phyloP scores from a whole-genome alignment of 345 rosid genomes.

The Aurinia saxatilis region DNA sequence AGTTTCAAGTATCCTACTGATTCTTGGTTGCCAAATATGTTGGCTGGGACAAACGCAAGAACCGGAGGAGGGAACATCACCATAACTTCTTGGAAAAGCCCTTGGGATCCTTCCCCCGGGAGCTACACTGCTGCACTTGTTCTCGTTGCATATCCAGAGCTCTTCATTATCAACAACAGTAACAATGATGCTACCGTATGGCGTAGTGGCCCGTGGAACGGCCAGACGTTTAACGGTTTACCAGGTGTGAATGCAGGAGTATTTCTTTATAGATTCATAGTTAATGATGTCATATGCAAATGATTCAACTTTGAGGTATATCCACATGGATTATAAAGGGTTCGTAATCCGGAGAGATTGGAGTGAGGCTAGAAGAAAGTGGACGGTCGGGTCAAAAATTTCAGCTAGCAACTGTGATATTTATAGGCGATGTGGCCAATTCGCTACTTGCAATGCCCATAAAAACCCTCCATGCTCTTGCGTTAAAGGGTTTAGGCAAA shows the following conservation, averaged over 20 bases:
- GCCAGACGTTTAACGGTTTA: too few species aligned
- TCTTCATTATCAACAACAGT: conserved; percentile 34
- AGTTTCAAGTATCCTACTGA: conserved; percentile 43
- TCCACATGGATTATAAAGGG: conserved; percentile 22
- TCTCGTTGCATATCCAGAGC: conserved; percentile 28
- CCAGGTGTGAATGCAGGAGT: too few species aligned
- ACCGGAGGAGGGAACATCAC: conserved; percentile 21
- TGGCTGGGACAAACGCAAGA: conserved; percentile 23
- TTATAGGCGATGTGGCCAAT: conserved; percentile 45
- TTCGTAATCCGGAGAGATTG: conserved; percentile 10
- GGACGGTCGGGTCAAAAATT: neutral
- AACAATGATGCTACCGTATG: conserved; percentile 27
- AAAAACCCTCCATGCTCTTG: too few species aligned
- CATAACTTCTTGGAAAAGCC: conserved; percentile 42
- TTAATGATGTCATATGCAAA: conserved; percentile 13
- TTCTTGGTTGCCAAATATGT: conserved; percentile 34
- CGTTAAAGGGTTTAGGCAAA: conserved; percentile 46
- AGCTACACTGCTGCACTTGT: conserved; percentile 33
- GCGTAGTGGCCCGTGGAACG: conserved; percentile 62
- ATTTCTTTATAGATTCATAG: conserved; percentile 26
- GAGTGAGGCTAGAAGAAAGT: conserved; percentile 12
- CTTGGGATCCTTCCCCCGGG: conserved; percentile 49
- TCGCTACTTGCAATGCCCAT: too few species aligned
- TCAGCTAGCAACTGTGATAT: conserved; percentile 32
- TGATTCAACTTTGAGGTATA: neutral